A percentile compares a stretch with the other conserved stretches of the same genome.
phyloP scores from a whole-genome alignment of 1,284 basidiomycete genomes.

The Rhodotorula sp. region DNA sequence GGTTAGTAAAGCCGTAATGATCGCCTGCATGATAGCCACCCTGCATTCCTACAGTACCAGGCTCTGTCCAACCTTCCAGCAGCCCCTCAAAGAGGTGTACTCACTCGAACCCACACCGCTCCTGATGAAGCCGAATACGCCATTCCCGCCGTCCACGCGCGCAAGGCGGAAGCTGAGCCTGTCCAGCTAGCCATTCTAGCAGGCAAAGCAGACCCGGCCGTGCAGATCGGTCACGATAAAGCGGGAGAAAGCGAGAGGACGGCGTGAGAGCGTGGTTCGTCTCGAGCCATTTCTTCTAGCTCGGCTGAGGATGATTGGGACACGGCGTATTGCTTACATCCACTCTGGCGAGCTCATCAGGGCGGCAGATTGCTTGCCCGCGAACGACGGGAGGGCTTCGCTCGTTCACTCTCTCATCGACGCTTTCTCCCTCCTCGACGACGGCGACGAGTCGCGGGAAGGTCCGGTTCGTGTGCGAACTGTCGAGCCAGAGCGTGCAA shows the following conservation, averaged over 20 bases:
- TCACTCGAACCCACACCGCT: background rate
- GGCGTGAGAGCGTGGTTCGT: background rate
- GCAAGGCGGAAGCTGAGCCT: background rate
- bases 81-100: background rate
- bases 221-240: background rate
- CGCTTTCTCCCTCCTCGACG: conserved; percentile 59
- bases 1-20: background rate
- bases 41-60: background rate
- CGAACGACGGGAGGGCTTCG: conserved; percentile 74
- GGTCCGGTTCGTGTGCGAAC: conserved; percentile 40
- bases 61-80: too few relatives aligned
- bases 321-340: conserved; percentile 55
- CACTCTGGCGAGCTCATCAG: conserved; percentile 61
- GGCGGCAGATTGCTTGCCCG: conserved; percentile 69
- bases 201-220: background rate
- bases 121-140: background rate
- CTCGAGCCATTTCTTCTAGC: too few relatives aligned
- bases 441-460: conserved; percentile 48
- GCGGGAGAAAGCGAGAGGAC: background rate
- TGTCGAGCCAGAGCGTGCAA: conserved; percentile 43
- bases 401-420: conserved; percentile 72
- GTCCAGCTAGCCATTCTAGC: background rate
- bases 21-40: background rate
- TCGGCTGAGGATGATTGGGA: background rate
- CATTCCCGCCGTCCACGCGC: background rate